phyloP scores from a whole-genome alignment of 2,329 filamentous ascomycete genomes.

The Juglanconis sp. region DNA sequence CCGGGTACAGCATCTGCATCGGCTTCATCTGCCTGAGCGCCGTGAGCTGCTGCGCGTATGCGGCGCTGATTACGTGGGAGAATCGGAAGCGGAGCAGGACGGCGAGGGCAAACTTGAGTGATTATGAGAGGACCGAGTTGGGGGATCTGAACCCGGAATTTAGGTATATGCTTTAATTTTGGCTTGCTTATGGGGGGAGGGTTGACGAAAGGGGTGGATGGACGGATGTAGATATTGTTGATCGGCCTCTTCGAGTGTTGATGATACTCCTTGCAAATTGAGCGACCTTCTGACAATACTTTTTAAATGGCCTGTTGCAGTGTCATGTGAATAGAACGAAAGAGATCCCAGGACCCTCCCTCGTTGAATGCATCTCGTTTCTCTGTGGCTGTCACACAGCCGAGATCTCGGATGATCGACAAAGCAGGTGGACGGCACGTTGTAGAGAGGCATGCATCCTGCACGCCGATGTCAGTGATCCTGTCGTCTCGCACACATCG shows the following conservation, averaged over 20 bases:
- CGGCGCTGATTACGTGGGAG: constrained; percentile 51
- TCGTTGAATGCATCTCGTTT: neutral
- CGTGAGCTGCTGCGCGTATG: constrained; percentile 59
- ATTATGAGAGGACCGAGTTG: constrained; percentile 37
- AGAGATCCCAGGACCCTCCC: neutral
- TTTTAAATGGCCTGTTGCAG: neutral
- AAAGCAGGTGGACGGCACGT: neutral
- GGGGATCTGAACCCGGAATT: constrained; percentile 37
- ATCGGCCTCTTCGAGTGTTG: neutral
- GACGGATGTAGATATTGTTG: neutral
- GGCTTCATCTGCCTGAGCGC: constrained; percentile 69
- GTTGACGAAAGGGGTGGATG: neutral
- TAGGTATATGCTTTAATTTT: constrained; percentile 31
- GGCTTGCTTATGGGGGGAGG: neutral
- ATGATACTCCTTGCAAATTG: no score
- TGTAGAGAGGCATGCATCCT: neutral
- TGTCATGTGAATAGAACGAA: neutral
- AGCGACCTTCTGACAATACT: no score
- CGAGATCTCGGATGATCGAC: neutral
- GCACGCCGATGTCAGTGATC: neutral
- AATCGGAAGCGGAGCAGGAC: constrained; percentile 57
- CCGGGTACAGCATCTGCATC: constrained; percentile 75
- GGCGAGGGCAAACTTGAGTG: constrained; percentile 26
- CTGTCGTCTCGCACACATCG: neutral
- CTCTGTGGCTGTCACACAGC: neutral